These are phyloP conservation scores for Aleurites moluccanus DNA, from an alignment of 441 rosid genomes.

Conservation along the genomic window DNA sequence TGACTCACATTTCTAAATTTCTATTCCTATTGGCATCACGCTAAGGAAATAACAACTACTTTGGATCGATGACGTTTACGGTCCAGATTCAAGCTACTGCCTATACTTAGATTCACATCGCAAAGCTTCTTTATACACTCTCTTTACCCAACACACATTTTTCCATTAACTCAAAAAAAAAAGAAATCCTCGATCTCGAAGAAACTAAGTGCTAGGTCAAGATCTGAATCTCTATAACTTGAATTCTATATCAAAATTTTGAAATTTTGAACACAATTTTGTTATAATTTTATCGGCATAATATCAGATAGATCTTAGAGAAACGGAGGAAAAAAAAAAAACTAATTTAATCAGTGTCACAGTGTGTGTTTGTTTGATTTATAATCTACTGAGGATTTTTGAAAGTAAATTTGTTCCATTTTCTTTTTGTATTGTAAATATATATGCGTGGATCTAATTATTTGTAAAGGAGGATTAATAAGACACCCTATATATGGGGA, in stretches of 20 bases:
- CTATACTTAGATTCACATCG: conserved; percentile 34
- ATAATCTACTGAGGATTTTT: not conserved
- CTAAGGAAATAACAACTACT: not conserved
- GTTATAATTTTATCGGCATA: not conserved
- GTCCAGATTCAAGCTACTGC: conserved; percentile 47
- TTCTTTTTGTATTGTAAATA: not conserved
- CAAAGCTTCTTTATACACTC: conserved; percentile 5
- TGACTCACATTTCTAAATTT: not conserved
- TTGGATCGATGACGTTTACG: conserved; percentile 86
- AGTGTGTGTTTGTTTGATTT: not conserved
- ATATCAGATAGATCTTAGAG: conserved; percentile 11
- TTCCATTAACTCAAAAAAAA: not conserved
- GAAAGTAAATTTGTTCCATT: no score
- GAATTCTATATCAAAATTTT: conserved; percentile 36
- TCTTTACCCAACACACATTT: no score
- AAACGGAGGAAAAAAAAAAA: not conserved
- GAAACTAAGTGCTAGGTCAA: not conserved
- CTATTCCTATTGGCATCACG: not conserved
- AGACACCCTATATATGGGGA: conserved; percentile 44
- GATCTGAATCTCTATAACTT: conserved; percentile 14
- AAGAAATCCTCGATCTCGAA: not conserved
- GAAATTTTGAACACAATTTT: not conserved
- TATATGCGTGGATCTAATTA: conserved; percentile 33
- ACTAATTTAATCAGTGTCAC: conserved; percentile 14
- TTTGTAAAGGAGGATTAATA: not conserved